Evolutionary conservation across 371 early-diverging fungal species (phyloP).

Genomic region (Mortierella sp.): DNA sequence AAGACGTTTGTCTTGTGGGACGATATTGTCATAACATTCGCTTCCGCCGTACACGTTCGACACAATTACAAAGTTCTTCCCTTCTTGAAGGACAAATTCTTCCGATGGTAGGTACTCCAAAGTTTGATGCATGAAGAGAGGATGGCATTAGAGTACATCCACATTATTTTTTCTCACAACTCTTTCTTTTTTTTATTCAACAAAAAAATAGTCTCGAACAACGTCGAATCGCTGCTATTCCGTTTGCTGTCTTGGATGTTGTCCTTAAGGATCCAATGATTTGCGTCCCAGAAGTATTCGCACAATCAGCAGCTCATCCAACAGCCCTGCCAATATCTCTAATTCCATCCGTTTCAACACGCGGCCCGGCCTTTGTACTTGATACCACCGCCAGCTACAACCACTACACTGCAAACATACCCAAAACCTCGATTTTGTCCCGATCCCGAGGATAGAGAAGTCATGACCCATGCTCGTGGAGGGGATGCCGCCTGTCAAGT

Average conservation of each 20-base stretch:
- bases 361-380: not conserved
- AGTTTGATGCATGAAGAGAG: no score
- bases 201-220: not conserved
- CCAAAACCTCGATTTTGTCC: not conserved
- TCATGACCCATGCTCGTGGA: not conserved
- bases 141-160: no score
- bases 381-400: no score
- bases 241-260: not conserved
- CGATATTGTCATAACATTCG: not conserved
- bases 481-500: conserved; percentile 28
- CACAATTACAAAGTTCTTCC: not conserved
- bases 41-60: not conserved
- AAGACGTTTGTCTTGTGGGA: not conserved
- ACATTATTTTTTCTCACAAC: not conserved
- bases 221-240: not conserved
- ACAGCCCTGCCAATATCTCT: not conserved
- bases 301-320: not conserved
- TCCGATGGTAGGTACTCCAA: not conserved
- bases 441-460: not conserved
- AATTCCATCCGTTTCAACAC: not conserved
- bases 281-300: not conserved
- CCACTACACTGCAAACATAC: not conserved
- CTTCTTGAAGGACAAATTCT: not conserved
- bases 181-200: not conserved
- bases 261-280: not conserved